Evolutionary conservation across 2,329 filamentous ascomycete genomes (phyloP), one percentile per base, ranked within the genome.

Genomic region (Penicillium sp.): DNA sequence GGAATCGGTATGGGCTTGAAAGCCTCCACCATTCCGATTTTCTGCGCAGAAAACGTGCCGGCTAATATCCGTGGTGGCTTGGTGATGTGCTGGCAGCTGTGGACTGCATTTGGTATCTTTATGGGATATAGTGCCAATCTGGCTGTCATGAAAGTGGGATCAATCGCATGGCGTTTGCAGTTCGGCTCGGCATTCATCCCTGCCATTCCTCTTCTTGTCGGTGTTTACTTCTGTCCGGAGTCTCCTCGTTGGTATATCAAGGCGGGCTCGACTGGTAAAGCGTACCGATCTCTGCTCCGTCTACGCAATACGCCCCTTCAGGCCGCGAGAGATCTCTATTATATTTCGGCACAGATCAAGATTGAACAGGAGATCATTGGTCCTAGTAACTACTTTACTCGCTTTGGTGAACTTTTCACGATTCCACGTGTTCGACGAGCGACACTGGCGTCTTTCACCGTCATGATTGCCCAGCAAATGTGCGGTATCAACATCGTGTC

Each of bases 391-490:
- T 88, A 88, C 66, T 50, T 86, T 54, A 81, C 78, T 13, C 84
- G 88, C 26, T 84, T 90, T 64, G 61, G 75, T 50, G 73, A 80
- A 45, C 73, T 83, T 0, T 80, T 80, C 61, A 75, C 76, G 1
- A 75, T 80, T 19, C 77, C 78, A 14, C 70, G 78, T 27, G 74
- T 80, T 50, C 68, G 78, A 47, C 75, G 78, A n/a, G 91, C 91
- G 3, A 92, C 87, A 5, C 80, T 89, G 25, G 91, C 90, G 7
- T 88, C 90, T 1, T 89, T 86, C 58, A 86, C 86, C 1, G 89
- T 93, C 64, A 96, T 96, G 91, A 85, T 89, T 67, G 86, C 85
- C 0, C 87, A 89, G 71, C 86, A 89, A 69, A 86, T 89, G 82
- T 88, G 86, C 65, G 83, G 82, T 74, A 80, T 70, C 46, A 70